phyloP scores from a whole-genome alignment of 2,329 filamentous ascomycete species.

The Pestalotiopsis sp. region DNA sequence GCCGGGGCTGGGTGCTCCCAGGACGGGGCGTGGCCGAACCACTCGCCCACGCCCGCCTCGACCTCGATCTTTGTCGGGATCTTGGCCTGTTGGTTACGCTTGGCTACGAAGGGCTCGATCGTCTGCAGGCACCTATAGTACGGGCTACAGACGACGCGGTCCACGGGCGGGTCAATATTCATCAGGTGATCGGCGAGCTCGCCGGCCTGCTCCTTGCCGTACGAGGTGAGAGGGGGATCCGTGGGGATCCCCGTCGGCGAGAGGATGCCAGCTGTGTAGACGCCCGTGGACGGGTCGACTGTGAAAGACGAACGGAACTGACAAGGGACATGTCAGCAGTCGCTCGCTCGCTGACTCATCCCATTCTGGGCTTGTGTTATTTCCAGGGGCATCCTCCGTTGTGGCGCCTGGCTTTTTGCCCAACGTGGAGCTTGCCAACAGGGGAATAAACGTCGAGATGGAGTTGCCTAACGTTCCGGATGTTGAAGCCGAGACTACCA shows the following conservation, averaged over 20 bases:
- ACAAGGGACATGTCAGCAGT: slow-evolving; percentile 22
- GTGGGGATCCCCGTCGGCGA: slow-evolving; percentile 87
- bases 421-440: slow-evolving; percentile 14
- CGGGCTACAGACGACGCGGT: slow-evolving; percentile 77
- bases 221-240: slow-evolving; percentile 83
- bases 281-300: slow-evolving; percentile 78
- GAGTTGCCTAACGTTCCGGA: background rate
- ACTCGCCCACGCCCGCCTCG: slow-evolving; percentile 73
- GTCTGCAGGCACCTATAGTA: slow-evolving; percentile 91
- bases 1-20: slow-evolving; percentile 87
- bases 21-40: slow-evolving; percentile 78
- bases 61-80: slow-evolving; percentile 46
- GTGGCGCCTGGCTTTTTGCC: slow-evolving; percentile 8
- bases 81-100: slow-evolving; percentile 32
- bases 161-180: slow-evolving; percentile 66
- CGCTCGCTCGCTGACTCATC: background rate
- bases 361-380: too few species aligned
- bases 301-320: slow-evolving; percentile 92
- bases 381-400: background rate
- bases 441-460: background rate
- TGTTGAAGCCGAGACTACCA: background rate
- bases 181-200: slow-evolving; percentile 73
- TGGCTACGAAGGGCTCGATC: slow-evolving; percentile 67
- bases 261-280: slow-evolving; percentile 72
- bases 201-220: slow-evolving; percentile 81